Evolutionary conservation across 1,284 basidiomycete species (phyloP).

Genomic region (Apiotrichum sp.): DNA sequence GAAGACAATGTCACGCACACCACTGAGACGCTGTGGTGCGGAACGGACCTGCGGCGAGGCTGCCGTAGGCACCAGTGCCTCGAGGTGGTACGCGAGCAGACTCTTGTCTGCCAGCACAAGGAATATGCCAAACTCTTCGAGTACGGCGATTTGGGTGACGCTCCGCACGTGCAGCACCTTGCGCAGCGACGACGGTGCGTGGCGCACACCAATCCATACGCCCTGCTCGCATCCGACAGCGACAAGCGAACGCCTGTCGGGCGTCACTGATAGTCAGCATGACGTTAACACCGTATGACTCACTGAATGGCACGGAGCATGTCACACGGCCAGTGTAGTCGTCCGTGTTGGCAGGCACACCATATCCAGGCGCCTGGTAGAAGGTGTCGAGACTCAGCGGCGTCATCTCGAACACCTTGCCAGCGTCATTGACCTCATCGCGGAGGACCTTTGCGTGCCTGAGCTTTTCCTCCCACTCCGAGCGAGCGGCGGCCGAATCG

Average conservation of each 20-base stretch:
- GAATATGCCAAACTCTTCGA: conserved; percentile 93
- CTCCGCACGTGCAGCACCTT: conserved; percentile 82
- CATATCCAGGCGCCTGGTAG: conserved; percentile 58
- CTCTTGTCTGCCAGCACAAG: conserved; percentile 78
- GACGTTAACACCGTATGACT: conserved; percentile 36
- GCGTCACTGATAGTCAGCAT: conserved; percentile 55
- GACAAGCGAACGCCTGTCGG: conserved; percentile 74
- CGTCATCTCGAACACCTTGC: conserved; percentile 86
- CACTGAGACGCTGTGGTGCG: conserved; percentile 76
- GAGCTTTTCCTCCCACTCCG: conserved; percentile 83
- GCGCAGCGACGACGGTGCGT: conserved; percentile 76
- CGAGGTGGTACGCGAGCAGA: conserved; percentile 77
- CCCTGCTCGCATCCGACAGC: conserved; percentile 93
- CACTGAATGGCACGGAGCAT: conserved; percentile 87
- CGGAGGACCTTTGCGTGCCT: conserved; percentile 81
- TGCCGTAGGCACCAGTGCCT: conserved; percentile 82
- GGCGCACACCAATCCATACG: conserved; percentile 91
- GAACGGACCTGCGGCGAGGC: conserved; percentile 29
- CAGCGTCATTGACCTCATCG: conserved; percentile 79
- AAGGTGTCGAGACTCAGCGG: conserved; percentile 80
- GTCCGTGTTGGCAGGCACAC: conserved; percentile 55
- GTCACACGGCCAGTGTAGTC: conserved; percentile 82
- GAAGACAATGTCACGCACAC: conserved; percentile 80
- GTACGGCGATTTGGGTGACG: conserved; percentile 89
- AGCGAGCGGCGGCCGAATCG: conserved; percentile 64